phyloP scores from a whole-genome alignment of 139 green algal genomes.

The Chlorella sorokiniana region DNA sequence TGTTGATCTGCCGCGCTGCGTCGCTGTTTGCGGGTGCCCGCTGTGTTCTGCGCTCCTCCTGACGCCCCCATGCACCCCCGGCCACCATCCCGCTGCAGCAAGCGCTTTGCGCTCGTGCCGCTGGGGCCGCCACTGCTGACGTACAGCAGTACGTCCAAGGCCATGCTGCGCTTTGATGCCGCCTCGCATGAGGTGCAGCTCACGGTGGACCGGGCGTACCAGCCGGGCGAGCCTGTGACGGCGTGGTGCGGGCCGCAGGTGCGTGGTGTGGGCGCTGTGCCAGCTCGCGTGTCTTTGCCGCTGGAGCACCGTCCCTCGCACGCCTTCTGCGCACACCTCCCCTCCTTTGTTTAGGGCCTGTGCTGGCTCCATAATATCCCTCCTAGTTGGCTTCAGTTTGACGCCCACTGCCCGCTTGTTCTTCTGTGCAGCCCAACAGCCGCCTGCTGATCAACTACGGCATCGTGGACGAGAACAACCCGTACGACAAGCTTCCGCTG shows the following conservation, averaged over 20 bases:
- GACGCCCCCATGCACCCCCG: not conserved
- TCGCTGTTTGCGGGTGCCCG: not conserved
- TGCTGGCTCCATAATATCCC: too few relatives aligned
- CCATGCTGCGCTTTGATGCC: slow-evolving; percentile 74
- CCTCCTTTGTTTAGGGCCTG: too few relatives aligned
- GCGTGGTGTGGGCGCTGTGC: not conserved
- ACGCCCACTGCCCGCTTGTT: not conserved
- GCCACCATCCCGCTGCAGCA: slow-evolving; percentile 17
- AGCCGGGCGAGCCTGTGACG: slow-evolving; percentile 71
- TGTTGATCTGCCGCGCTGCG: too few relatives aligned
- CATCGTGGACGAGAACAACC: slow-evolving; percentile 66
- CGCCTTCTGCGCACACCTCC: too few relatives aligned
- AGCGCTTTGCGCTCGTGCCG: slow-evolving; percentile 94
- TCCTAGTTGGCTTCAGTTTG: too few relatives aligned
- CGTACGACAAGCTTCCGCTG: slow-evolving; percentile 51
- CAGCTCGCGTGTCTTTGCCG: not conserved
- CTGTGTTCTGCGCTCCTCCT: not conserved
- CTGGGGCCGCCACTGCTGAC: slow-evolving; percentile 87
- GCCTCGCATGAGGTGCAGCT: slow-evolving; percentile 67
- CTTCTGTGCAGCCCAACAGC: slow-evolving; percentile 78
- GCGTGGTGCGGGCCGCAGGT: slow-evolving; percentile 90
- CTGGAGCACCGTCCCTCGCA: not conserved
- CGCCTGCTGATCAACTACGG: slow-evolving; percentile 79
- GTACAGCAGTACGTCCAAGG: slow-evolving; percentile 83
- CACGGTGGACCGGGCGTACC: slow-evolving; percentile 68